Evolutionary conservation across 1,284 basidiomycete species (phyloP), one percentile per base, ranked within the genome.

Genomic region (Cutaneotrichosporon sp.): DNA sequence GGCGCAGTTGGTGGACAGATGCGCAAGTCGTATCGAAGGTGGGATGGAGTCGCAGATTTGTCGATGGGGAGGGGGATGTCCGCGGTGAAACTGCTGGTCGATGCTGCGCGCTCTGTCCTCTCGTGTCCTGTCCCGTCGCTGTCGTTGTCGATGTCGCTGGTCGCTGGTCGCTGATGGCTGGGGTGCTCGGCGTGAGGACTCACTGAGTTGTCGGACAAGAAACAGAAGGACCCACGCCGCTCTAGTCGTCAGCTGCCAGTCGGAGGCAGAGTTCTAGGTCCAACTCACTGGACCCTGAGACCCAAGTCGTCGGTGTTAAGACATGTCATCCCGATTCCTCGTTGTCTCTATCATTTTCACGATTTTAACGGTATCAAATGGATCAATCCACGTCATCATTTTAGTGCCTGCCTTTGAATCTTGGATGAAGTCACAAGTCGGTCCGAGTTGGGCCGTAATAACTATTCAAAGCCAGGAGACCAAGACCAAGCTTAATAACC

Each of bases 191-290:
- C 51, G 51, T 53, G 42, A 16, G 31, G 26, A 53, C 51, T 53
- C 51, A 53, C 51, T 53, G 51, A 53, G 51, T 53, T 53, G 51
- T 53, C 51, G 51, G 51, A 53, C 51, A 30, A 53, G 51, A 53
- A 53, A 53, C 51, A 53, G 30, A 53, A 53, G 22, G 51, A 34
- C 31, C 18, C 11, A 16, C 51, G 18, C 26, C 30, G 30, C 51
- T 50, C 11, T 50, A 11, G 22, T 50, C 22, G 49, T 50, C 5
- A 30, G 30, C 51, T 34, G n/a, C 51, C 51, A 26, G 22, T 4
- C 42, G 42, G 42, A 46, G 42, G 42, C 42, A 46, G 42, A 46
- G 18, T 46, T n/a, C 18, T 18, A 18, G 18, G 42, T 4, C 18
- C 42, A 16, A 46, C 42, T n/a, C 5, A 18, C 42, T n/a, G 18